Evolutionary conservation across 1,284 basidiomycete genomes (phyloP), one percentile per base, ranked within the genome.

Genomic region (Malassezia nana): DNA sequence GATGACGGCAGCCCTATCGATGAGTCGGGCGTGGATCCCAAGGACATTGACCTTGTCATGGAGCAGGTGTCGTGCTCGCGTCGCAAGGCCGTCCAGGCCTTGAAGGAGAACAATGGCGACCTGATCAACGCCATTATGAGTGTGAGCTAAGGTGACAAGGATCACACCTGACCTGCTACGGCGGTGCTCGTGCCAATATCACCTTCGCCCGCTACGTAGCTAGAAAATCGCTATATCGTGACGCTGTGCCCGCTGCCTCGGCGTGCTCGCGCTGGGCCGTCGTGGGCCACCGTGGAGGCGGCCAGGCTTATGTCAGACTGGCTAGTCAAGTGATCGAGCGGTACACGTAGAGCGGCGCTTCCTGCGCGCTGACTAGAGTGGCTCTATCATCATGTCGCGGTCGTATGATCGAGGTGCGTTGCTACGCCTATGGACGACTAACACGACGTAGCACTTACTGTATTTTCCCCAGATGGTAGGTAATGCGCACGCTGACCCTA

Each of bases 21-120:
- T 66, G 74, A 75, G 62, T 62, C 67, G 26, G 75, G 75, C 28
- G 63, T 95, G 54, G 89, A 94, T 64, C 81, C 87, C 52, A 91
- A 94, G 77, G 92, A 98, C 75, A 89, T 69, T 50, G 88, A 95
- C 66, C 82, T 94, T 55, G 88, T 98, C 52, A 89, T 95, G 79
- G 80, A 82, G 56, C 89, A 92, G 79, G 67, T 70, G 35, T 67
- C 58, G 31, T 69, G 66, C 63, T 69, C 69, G 2, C 71, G 71
- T 51, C 66, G 67, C 53, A 74, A 72, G 58, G 71, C 71, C 32
- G 67, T 74, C 59, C 70, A 72, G 63, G 69, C 71, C n/a, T 63
- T 74, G 52, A 72, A 67, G 63, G 68, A 68, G 55, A 64, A 58
- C 64, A 63, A 72, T 52, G 71, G 71, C 42, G 71, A 74, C 56